These are phyloP conservation scores for Pyrrhoderma lamaoense DNA, from an alignment of 1,284 basidiomycete genomes.

Conservation along the genomic window DNA sequence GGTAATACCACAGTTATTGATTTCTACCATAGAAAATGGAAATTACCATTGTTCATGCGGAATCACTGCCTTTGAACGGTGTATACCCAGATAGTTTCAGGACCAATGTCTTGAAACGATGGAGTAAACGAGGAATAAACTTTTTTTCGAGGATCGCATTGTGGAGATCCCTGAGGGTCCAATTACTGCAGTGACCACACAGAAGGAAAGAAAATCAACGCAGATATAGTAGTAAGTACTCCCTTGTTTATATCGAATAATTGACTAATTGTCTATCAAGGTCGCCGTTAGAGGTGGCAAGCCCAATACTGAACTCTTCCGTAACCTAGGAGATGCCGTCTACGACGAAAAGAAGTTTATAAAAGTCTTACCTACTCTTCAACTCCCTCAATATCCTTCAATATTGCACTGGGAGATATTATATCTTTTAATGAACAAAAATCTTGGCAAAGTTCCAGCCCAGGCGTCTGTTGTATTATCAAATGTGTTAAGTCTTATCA, in stretches of 20 bases:
- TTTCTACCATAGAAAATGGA: constrained; percentile 39
- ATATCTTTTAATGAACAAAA: constrained; percentile 55
- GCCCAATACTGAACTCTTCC: constrained; percentile 46
- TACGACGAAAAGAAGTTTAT: constrained; percentile 38
- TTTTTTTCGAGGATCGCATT: constrained; percentile 50
- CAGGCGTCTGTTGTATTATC: constrained; percentile 39
- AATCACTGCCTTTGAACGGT: constrained; percentile 44
- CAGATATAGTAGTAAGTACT: constrained; percentile 49
- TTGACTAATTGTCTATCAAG: constrained; percentile 25
- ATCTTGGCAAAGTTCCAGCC: constrained; percentile 39
- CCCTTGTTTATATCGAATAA: constrained; percentile 8
- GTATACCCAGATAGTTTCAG: constrained; percentile 53
- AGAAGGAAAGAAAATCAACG: constrained; percentile 42
- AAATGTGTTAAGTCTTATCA: constrained; percentile 43
- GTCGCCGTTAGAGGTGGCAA: constrained; percentile 40
- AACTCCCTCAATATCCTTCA: constrained; percentile 38
- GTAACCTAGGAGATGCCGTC: constrained; percentile 34
- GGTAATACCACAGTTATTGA: not conserved
- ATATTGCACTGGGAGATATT: constrained; percentile 56
- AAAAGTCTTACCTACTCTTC: constrained; percentile 45
- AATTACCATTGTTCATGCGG: constrained; percentile 58
- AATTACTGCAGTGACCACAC: constrained; percentile 38
- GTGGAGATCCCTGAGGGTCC: constrained; percentile 36
- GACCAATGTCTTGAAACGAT: constrained; percentile 35
- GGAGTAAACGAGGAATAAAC: constrained; percentile 39